Conservation (phyloP, 805 yeast species). For the Hanseniaspora mollemarum region DNA sequence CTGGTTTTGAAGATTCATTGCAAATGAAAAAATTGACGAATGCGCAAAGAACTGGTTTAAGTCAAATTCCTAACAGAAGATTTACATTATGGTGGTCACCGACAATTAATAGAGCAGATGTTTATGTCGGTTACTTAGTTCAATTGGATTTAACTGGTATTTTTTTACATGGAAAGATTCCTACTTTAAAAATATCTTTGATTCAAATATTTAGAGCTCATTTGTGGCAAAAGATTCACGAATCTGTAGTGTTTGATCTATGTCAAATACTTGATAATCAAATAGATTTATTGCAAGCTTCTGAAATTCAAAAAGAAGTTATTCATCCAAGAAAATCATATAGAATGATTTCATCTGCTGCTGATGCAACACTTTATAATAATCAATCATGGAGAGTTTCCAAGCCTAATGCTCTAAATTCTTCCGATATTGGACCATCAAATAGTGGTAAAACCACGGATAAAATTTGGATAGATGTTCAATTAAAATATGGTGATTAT, state of each 20-base stretch:
- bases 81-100: slow-evolving; percentile 99
- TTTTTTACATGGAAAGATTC: slow-evolving; percentile 93
- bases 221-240: slow-evolving; percentile 98
- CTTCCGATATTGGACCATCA: slow-evolving; percentile 50
- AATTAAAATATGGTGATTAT: slow-evolving; percentile 89
- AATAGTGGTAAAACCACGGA: slow-evolving; percentile 30
- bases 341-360: slow-evolving; percentile 91
- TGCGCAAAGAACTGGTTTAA: slow-evolving; percentile 93
- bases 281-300: slow-evolving; percentile 69
- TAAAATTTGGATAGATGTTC: slow-evolving; percentile 92
- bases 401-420: slow-evolving; percentile 68
- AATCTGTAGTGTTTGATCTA: slow-evolving; percentile 81
- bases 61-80: slow-evolving; percentile 94
- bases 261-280: slow-evolving; percentile 88
- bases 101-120: slow-evolving; percentile 93
- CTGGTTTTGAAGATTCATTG: slow-evolving; percentile 93
- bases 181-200: slow-evolving; percentile 86
- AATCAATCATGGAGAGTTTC: slow-evolving; percentile 73
- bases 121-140: slow-evolving; percentile 92
- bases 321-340: slow-evolving; percentile 96
- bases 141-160: slow-evolving; percentile 95
- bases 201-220: slow-evolving; percentile 96
- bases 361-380: slow-evolving; percentile 72
- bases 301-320: slow-evolving; percentile 75
- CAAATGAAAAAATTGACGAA: slow-evolving; percentile 89